Evolutionary conservation across 73 alveolate species (phyloP), one percentile per base, ranked within the genome.

Genomic region (Stentor roeselii): DNA sequence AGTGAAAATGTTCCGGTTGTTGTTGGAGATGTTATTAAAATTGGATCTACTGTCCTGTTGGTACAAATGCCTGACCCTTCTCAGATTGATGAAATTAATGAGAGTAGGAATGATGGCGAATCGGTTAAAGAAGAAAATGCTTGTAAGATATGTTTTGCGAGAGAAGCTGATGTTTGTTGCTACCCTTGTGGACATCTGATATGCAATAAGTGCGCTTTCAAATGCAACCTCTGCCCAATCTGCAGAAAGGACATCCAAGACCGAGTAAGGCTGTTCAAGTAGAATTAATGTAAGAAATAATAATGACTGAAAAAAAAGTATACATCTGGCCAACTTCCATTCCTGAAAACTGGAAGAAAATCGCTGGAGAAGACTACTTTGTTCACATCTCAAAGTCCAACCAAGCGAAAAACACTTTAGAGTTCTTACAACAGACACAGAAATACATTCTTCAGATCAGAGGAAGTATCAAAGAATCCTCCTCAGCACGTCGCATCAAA

Each of bases 141-240:
- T 15, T 91, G 96, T 77, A 86, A 91, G 60, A 76, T 91, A 2
- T 91, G 96, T 35, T 91, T 76, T 78, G 86, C 86, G 75, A 39
- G 75, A 15, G 93, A 91, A 32, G 93, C 91, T 3, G 83, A 91
- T 84, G 86, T 86, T 3, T 93, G 91, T 31, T 86, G 86, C 61
- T 84, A 88, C 34, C 93, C 96, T 4, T 91, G 96, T 74, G 96
- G 96, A 11, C 96, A 91, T 61, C 84, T 87, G 50, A 78, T 88
- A 31, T 91, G 96, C 84, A 82, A 88, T 27, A 84, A 67, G 39
- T 91, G 96, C 59, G 92, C 89, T 6, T 60, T 60, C 60, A 91
- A 82, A 74, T 91, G 92, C 82, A 42, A 50, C 21, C 35, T 40
- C 40, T 91, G 96, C 75, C 96, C 96, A 3, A 82, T 88, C 0